Base-by-base conservation (phyloP, 345 rosid species). In the Syzygium aqueum region DNA sequence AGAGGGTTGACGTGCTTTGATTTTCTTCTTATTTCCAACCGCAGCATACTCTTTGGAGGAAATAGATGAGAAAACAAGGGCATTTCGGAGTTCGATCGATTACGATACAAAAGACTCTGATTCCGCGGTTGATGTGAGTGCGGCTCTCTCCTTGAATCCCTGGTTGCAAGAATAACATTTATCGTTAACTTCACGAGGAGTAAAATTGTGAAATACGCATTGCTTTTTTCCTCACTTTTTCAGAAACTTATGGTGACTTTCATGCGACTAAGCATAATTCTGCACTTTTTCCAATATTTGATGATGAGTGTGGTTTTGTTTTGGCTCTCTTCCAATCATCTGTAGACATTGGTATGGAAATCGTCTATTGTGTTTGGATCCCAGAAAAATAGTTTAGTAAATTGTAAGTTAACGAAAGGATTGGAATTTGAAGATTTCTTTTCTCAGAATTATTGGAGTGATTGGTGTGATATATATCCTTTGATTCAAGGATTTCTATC, bases 41-140 rank as follows among this genome's bases (percentile, higher is more conserved):
- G 93, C 93, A 96, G 99, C 95, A 5, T 95, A 93, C 89, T 85
- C 96, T 52, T 86, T 92, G 82, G 95, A 95, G 87, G 97, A 97
- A 90, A 91, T 95, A 57, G 94, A 93, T 53, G 92, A 93, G 85
- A 95, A 93, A 93, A 93, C 96, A 25, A 96, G 92, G 91, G 90
- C 92, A 23, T 90, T 95, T 87, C 89, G 98, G 37, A 95, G 93
- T 89, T 92, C 96, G 9, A 94, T 91, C 19, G 90, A 84, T 54
- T 87, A 89, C 54, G 80, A 88, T 53, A 86, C 87, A 2, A 28
- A 87, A 54, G 92, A 89, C 86, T 92, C 91, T 83, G 91, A 95
- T 22, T 89, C 96, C 51, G 88, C 90, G 53, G 80, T 87, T 73
- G 94, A 96, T 89, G 99, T 97, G 89, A 91, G 93, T 88, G 53